phyloP scores from a whole-genome alignment of 768 basidiomycete species.

The Imleria badia region DNA sequence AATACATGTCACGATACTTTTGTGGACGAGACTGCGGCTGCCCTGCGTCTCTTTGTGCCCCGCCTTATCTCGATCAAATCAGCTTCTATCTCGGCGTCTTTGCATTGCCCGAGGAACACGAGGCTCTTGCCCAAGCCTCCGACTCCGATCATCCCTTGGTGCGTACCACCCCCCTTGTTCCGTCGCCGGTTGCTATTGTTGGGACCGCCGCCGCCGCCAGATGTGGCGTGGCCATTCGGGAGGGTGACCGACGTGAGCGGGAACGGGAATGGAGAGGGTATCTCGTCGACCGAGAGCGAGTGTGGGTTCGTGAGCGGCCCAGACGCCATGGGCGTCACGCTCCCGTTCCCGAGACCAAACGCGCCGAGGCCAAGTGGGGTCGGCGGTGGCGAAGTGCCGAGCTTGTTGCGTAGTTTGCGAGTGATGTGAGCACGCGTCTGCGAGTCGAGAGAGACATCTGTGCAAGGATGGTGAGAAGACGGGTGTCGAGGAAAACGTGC shows the following conservation, averaged over 20 bases:
- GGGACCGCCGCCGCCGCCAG: constrained; percentile 38
- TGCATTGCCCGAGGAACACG: constrained; percentile 50
- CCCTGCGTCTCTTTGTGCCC: constrained; percentile 58
- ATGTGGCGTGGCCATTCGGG: constrained; percentile 34
- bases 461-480: background rate
- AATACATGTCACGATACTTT: constrained; percentile 29
- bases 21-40: constrained; percentile 31
- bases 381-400: constrained; percentile 75
- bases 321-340: constrained; percentile 58
- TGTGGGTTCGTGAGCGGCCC: constrained; percentile 78
- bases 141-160: constrained; percentile 52
- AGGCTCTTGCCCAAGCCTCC: constrained; percentile 78
- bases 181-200: constrained; percentile 42
- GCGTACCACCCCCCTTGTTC: constrained; percentile 52
- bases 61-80: constrained; percentile 79
- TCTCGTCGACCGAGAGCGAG: constrained; percentile 82
- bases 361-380: constrained; percentile 54
- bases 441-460: constrained; percentile 73
- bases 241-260: constrained; percentile 60
- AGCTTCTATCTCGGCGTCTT: constrained; percentile 70
- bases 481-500: background rate
- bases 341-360: constrained; percentile 37
- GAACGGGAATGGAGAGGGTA: constrained; percentile 82
- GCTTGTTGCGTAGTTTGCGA: constrained; percentile 79
- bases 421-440: constrained; percentile 80